These are phyloP conservation scores for Ophiostoma triangulosporum DNA, from an alignment of 2,329 filamentous ascomycete genomes.

Conservation along the genomic window DNA sequence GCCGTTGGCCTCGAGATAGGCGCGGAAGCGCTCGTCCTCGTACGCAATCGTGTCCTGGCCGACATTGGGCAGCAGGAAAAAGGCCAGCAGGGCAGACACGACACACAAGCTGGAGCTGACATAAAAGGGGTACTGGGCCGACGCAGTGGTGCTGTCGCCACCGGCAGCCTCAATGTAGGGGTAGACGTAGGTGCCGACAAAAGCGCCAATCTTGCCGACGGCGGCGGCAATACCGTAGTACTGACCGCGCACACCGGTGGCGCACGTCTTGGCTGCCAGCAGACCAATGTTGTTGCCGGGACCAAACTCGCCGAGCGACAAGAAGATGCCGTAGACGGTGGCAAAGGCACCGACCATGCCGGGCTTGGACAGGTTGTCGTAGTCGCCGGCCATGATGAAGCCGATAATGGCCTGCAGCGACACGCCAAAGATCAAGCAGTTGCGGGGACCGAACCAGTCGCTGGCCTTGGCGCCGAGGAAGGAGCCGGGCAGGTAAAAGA, in stretches of 20 bases:
- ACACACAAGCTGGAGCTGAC: slow-evolving; percentile 67
- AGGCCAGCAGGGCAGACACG: slow-evolving; percentile 52
- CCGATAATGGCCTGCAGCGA: slow-evolving; percentile 62
- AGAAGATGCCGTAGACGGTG: slow-evolving; percentile 67
- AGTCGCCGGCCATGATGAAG: slow-evolving; percentile 78
- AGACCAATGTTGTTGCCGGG: slow-evolving; percentile 88
- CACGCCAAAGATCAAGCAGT: slow-evolving; percentile 60
- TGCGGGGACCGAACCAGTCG: slow-evolving; percentile 67
- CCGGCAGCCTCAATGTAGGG: slow-evolving; percentile 55
- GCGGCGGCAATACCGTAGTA: slow-evolving; percentile 63
- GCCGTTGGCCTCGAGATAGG: slow-evolving; percentile 57
- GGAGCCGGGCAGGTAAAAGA: slow-evolving; percentile 80
- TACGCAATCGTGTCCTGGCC: slow-evolving; percentile 71
- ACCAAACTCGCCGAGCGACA: slow-evolving; percentile 65
- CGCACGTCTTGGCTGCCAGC: slow-evolving; percentile 73
- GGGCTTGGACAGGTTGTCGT: slow-evolving; percentile 52
- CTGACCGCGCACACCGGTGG: slow-evolving; percentile 73
- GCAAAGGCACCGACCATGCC: slow-evolving; percentile 61
- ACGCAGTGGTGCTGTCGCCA: slow-evolving; percentile 35
- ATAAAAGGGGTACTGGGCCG: slow-evolving; percentile 79
- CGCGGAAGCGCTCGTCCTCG: slow-evolving; percentile 65
- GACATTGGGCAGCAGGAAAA: slow-evolving; percentile 61
- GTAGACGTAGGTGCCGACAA: slow-evolving; percentile 75
- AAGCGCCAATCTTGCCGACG: slow-evolving; percentile 65
- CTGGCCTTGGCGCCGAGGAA: slow-evolving; percentile 62